Evolutionary conservation across 441 rosid species (phyloP), one percentile per base, ranked within the genome.

Genomic region (Rhodomyrtus psidioides): DNA sequence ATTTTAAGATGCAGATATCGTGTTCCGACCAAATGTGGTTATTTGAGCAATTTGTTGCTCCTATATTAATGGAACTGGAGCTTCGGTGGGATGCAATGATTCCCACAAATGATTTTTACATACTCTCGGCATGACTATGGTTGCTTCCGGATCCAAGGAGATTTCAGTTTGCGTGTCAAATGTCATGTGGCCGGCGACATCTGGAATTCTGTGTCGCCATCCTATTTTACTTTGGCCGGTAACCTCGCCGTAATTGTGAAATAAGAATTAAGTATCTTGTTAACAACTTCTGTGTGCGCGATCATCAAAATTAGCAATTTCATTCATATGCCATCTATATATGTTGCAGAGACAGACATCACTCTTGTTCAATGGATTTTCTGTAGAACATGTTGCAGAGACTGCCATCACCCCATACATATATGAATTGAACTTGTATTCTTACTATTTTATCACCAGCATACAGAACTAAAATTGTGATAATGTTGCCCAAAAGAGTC

Each of bases 131-230:
- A 65, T 65, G 34, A 10, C 26, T 19, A 65, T 19, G 34, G 34
- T 34, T 65, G n/a, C 34, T 58, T 51, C 27, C 82, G 87, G 89
- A 89, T 81, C 84, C 90, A 65, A 85, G 84, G 51, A 87, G 90
- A 76, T 89, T 89, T 49, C 55, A 82, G 79, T 83, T 89, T 42
- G 39, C 84, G 1, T 46, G 23, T 19, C 86, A 85, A 59, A 89
- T 34, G 9, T 27, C 90, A 8, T 89, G 87, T 81, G 90, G 86
- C 23, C 85, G 42, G 79, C 70, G 75, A 39, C 90, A 89, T 59
- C 44, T 87, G 28, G 83, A 81, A 46, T 74, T 83, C 76, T 89
- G 90, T 89, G 82, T 58, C 51, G 79, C 21, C 84, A 83, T 23
- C 60, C 87, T 44, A 6, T 83, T 26, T 53, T 62, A 24, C 60